phyloP scores from a whole-genome alignment of 805 yeast genomes.

The Candida orba region DNA sequence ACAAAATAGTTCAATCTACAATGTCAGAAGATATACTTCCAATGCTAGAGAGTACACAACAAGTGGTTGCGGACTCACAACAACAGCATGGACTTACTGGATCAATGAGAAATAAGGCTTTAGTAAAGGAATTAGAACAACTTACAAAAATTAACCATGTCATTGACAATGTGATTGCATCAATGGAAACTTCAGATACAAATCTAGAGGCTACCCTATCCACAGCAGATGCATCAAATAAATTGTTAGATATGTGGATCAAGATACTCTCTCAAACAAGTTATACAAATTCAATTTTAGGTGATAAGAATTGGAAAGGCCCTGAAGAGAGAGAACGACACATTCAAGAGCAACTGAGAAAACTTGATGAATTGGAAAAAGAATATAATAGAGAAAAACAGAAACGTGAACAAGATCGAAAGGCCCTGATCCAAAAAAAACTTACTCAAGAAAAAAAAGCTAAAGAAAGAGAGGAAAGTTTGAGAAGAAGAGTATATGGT shows the following conservation, averaged over 20 bases:
- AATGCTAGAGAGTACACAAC: slow-evolving; percentile 3
- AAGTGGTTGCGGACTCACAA: slow-evolving; percentile 9
- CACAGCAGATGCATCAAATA: slow-evolving; percentile 41
- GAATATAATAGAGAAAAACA: slow-evolving; percentile 19
- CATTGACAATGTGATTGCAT: slow-evolving; percentile 17
- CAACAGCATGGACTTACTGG: slow-evolving; percentile 14
- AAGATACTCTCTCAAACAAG: slow-evolving; percentile 55
- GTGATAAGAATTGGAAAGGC: slow-evolving; percentile 36
- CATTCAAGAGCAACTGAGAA: slow-evolving; percentile 20
- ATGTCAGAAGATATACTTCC: slow-evolving; percentile 9
- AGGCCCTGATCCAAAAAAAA: slow-evolving; percentile 12
- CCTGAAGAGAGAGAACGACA: slow-evolving; percentile 18
- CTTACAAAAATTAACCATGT: slow-evolving; percentile 14
- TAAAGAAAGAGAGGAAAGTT: slow-evolving; percentile 22
- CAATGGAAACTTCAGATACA: slow-evolving; percentile 15
- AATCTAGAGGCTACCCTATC: slow-evolving; percentile 13
- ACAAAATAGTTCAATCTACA: too few relatives aligned
- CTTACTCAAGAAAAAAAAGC: slow-evolving; percentile 14
- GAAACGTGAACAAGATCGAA: slow-evolving; percentile 22
- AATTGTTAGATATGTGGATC: slow-evolving; percentile 52
- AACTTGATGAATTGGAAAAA: slow-evolving; percentile 23
- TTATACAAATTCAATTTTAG: slow-evolving; percentile 42
- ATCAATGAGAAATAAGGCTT: slow-evolving; percentile 13
- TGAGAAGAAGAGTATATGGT: slow-evolving; percentile 25
- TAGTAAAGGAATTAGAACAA: slow-evolving; percentile 20